These are phyloP conservation scores for Terfezia boudieri DNA, from an alignment of 495 filamentous ascomycete species.

Conservation along the genomic window DNA sequence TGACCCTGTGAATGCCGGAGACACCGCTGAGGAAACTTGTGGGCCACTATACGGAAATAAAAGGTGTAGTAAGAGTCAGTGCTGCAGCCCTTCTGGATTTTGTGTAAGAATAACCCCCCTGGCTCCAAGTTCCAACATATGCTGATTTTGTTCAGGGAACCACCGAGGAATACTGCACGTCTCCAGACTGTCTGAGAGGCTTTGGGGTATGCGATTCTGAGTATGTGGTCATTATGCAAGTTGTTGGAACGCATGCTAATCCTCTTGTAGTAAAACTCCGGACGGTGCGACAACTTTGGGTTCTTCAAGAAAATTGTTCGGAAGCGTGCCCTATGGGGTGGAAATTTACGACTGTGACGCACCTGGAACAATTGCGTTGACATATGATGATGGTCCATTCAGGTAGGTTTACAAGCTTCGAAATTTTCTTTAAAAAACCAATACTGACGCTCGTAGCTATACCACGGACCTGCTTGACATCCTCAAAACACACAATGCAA, in stretches of 20 bases:
- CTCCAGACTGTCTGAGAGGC: slow-evolving; percentile 35
- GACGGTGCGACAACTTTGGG: slow-evolving; percentile 30
- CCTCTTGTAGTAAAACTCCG: slow-evolving; percentile 19
- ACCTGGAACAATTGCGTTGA: slow-evolving; percentile 38
- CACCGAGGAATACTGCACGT: slow-evolving; percentile 29
- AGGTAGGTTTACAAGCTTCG: neutral
- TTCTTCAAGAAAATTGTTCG: slow-evolving; percentile 27
- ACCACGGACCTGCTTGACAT: slow-evolving; percentile 43
- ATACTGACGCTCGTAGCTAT: slow-evolving; percentile 19
- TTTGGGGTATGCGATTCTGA: slow-evolving; percentile 39
- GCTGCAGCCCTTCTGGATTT: slow-evolving; percentile 32
- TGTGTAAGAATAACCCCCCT: neutral
- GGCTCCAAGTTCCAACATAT: slow-evolving; percentile 14
- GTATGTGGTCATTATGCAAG: neutral
- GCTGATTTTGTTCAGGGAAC: slow-evolving; percentile 28
- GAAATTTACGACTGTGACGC: slow-evolving; percentile 40
- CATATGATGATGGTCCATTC: slow-evolving; percentile 47
- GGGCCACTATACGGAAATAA: slow-evolving; percentile 13
- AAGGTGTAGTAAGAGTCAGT: slow-evolving; percentile 26
- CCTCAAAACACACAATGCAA: slow-evolving; percentile 37
- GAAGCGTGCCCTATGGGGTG: slow-evolving; percentile 28
- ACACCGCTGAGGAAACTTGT: neutral
- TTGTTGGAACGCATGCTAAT: neutral
- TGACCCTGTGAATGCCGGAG: no score
- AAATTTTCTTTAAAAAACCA: no score